Evolutionary conservation across 108 stramenopile species (phyloP), one percentile per base, ranked within the genome.

Genomic region (Phaeodactylum tricornutum): DNA sequence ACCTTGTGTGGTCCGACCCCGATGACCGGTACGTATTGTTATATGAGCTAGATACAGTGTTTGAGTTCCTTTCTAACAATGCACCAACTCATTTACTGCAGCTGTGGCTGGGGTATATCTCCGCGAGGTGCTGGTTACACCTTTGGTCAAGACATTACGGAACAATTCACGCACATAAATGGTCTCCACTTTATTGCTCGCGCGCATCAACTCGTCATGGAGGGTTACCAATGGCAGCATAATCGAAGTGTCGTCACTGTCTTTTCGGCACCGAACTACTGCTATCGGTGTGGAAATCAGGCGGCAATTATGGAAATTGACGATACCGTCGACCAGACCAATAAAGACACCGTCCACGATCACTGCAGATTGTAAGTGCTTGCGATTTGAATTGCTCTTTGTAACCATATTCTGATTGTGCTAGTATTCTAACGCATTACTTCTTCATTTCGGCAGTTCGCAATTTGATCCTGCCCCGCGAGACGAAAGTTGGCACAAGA

Each of bases 281-380:
- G 98, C 64, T 97, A 99, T 69, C 75, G 96, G 27, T 97, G 96
- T 65, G 98, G 98, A 11, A 99, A 99, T 67, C 92, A 95, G 61
- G 98, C 95, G 1, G 98, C 96, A 20, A 96, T 99, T 40, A 94
- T 99, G 92, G 95, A 96, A 57, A 92, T 97, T 12, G 95, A 94
- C 58, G 98, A 97, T 41, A 47, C 61, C 19, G 47, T 94, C 42
- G 61, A 93, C 24, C 92, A 86, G 34, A 47, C 69, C 24, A 60
- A 64, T 38, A 81, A 81, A 50, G 72, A 81, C 30, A 61, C 59
- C 30, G 65, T 81, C 59, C 69, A 76, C 47, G 72, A 79, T 48
- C 77, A 73, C 38, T 64, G 72, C 74, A 75, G 72, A 61, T 78
- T 84, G 74, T 72, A 61, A 72, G 68, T 81, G 59, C 48, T 39